Conservation (phyloP, 2,329 filamentous ascomycete genomes). For the Penicillium glabrum region DNA sequence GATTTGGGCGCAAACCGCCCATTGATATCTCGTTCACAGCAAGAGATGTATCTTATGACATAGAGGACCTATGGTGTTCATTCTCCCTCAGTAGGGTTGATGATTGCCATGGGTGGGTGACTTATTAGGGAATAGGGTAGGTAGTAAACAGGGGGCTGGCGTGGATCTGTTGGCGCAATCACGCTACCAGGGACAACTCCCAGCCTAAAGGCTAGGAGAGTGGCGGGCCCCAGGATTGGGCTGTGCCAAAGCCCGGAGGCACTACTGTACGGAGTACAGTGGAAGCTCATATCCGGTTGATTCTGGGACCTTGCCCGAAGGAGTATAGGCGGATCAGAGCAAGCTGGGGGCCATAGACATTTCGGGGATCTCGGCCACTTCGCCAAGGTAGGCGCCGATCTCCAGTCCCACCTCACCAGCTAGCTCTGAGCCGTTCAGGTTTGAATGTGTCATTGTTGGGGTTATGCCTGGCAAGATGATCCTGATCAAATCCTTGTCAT, state of each 20-base stretch:
- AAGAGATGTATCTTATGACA: not conserved
- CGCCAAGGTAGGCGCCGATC: not conserved
- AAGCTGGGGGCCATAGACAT: not conserved
- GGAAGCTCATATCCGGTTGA: not conserved
- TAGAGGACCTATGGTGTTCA: not conserved
- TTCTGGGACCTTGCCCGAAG: not conserved
- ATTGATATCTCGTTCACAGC: not conserved
- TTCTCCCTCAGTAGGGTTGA: not conserved
- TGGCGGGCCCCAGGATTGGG: not conserved
- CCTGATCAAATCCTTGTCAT: not conserved
- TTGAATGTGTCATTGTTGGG: not conserved
- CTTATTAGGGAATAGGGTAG: not conserved
- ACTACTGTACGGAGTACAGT: not conserved
- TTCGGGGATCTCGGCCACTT: not conserved
- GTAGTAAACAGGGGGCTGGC: not conserved
- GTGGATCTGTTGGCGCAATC: not conserved
- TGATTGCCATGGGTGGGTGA: not conserved
- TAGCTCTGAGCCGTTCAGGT: not conserved
- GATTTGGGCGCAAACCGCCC: conserved; percentile 7
- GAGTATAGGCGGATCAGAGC: not conserved
- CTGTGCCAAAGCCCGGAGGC: not conserved
- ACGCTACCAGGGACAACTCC: not conserved
- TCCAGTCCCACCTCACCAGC: not conserved
- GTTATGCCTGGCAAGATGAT: not conserved
- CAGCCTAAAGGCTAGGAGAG: not conserved